phyloP scores from a whole-genome alignment of 2,329 filamentous ascomycete genomes.

The Gnomoniopsis smithogilvyi region DNA sequence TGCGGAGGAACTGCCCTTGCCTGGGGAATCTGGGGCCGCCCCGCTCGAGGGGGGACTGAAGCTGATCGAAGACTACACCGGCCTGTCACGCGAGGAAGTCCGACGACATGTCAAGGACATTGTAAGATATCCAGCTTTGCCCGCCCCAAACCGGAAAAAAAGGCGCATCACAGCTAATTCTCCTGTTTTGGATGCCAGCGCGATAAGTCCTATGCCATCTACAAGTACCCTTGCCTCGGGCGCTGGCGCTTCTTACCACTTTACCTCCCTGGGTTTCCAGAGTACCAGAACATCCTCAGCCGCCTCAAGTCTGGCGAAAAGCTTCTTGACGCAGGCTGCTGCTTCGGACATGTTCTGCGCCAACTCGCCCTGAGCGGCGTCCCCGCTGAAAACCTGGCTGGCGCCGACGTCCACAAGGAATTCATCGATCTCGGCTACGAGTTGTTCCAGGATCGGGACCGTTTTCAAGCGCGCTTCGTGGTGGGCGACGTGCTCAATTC shows the following conservation, averaged over 20 bases:
- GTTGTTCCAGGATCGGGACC: conserved; percentile 28
- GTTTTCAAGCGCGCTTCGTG: conserved; percentile 20
- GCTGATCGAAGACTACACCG: conserved; percentile 18
- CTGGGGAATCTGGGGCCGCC: background rate
- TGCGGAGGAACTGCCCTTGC: too few species aligned
- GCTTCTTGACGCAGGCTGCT: conserved; percentile 40
- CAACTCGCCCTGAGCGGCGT: conserved; percentile 37
- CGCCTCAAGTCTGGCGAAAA: conserved; percentile 26
- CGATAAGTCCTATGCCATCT: conserved; percentile 33
- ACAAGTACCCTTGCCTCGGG: conserved; percentile 37
- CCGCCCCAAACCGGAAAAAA: background rate
- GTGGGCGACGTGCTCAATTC: conserved; percentile 26
- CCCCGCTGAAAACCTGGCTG: conserved; percentile 34
- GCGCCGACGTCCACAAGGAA: conserved; percentile 32
- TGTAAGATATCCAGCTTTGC: conserved; percentile 10
- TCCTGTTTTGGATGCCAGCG: conserved; percentile 24
- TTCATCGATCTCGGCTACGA: conserved; percentile 33
- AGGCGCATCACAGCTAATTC: background rate
- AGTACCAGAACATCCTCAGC: conserved; percentile 28
- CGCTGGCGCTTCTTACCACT: conserved; percentile 37
- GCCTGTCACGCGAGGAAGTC: conserved; percentile 21
- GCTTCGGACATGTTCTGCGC: conserved; percentile 42
- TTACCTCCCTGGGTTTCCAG: conserved; percentile 27
- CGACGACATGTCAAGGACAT: conserved; percentile 21
- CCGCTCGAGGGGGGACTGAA: background rate